Evolutionary conservation across 768 basidiomycete genomes (phyloP).

Genomic region (Filobasidium wieringae): DNA sequence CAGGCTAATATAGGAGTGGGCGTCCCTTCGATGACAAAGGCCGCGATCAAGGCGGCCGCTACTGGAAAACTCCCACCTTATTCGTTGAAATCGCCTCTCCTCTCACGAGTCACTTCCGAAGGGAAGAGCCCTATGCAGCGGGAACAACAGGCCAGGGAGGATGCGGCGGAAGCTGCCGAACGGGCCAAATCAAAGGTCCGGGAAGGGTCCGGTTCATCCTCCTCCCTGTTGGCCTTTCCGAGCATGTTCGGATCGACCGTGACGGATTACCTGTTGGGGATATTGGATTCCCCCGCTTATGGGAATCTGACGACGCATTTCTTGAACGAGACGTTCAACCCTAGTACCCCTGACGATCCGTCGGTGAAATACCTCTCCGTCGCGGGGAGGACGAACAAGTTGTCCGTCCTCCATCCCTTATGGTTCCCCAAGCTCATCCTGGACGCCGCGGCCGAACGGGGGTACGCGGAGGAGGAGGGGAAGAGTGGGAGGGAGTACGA

Average conservation of each 20-base stretch:
- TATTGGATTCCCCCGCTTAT: conserved; percentile 94
- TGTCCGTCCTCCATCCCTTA: conserved; percentile 58
- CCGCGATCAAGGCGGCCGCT: conserved; percentile 23
- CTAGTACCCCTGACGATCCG: conserved; percentile 50
- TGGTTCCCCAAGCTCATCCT: conserved; percentile 93
- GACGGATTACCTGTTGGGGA: conserved; percentile 70
- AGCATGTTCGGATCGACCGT: conserved; percentile 51
- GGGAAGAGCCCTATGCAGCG: conserved; percentile 7
- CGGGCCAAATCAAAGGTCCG: neutral
- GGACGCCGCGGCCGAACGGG: conserved; percentile 67
- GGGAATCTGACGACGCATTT: conserved; percentile 79
- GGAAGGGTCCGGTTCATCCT: neutral
- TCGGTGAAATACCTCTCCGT: conserved; percentile 90
- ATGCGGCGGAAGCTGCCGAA: neutral
- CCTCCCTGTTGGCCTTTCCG: conserved; percentile 8
- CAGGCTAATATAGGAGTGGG: conserved; percentile 90
- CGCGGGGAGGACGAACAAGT: conserved; percentile 55
- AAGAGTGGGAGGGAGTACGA: conserved; percentile 32
- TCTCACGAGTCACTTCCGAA: conserved; percentile 28
- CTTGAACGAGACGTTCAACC: conserved; percentile 43
- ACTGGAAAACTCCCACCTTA: conserved; percentile 33
- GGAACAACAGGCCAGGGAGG: conserved; percentile 13
- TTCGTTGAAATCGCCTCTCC: conserved; percentile 43
- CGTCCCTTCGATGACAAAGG: conserved; percentile 27
- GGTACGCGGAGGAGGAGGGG: conserved; percentile 39